Evolutionary conservation across 768 basidiomycete species (phyloP).

Genomic region (Boletellus sp.): DNA sequence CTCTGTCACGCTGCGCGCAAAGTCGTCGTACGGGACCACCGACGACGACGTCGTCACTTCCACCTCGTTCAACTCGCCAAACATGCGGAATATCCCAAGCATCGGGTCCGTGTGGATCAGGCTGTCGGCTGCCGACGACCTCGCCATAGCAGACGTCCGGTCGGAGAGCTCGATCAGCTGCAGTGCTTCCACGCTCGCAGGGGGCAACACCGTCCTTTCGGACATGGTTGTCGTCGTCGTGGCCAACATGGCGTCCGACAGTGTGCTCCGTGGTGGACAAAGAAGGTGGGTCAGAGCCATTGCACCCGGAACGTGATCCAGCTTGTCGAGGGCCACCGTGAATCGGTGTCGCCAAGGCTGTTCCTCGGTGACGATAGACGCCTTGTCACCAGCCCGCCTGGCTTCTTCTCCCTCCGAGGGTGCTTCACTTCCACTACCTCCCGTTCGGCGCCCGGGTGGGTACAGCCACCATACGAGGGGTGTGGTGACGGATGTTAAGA

Average conservation of each 20-base stretch:
- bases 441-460: conserved; percentile 56
- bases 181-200: conserved; percentile 66
- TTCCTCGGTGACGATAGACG: conserved; percentile 11
- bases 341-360: conserved; percentile 54
- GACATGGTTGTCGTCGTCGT: conserved; percentile 3
- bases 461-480: conserved; percentile 70
- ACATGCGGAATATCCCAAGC: conserved; percentile 71
- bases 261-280: conserved; percentile 35
- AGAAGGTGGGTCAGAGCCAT: conserved; percentile 89
- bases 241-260: conserved; percentile 6
- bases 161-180: conserved; percentile 82
- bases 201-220: conserved; percentile 13
- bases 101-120: conserved; percentile 71
- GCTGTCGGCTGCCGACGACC: conserved; percentile 59
- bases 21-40: too few relatives aligned
- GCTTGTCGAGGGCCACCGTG: conserved; percentile 82
- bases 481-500: conserved; percentile 84
- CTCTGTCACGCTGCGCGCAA: too few relatives aligned
- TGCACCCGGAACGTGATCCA: conserved; percentile 85
- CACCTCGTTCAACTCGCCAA: conserved; percentile 67
- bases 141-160: conserved; percentile 62
- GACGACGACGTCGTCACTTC: too few relatives aligned
- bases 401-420: conserved; percentile 33
- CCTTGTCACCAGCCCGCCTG: conserved; percentile 7
- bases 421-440: conserved; percentile 29